Conservation (phyloP, 2,329 filamentous ascomycete genomes). For the Allantophomopsis cytisporea region DNA sequence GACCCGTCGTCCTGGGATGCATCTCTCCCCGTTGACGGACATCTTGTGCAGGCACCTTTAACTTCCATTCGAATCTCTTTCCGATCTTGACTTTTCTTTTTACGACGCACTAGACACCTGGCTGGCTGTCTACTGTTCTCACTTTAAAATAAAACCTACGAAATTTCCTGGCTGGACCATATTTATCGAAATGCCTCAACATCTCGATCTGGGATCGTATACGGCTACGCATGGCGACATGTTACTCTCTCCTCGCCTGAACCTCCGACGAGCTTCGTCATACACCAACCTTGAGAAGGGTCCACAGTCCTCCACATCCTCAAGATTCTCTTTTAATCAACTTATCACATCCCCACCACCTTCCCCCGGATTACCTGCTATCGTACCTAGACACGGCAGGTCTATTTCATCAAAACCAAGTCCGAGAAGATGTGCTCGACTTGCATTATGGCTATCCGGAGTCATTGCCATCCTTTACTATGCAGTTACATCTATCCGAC, state of each 20-base stretch:
- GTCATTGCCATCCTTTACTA: slow-evolving; percentile 38
- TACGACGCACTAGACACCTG: too few relatives aligned
- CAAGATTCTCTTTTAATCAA: slow-evolving; percentile 52
- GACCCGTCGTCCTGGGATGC: too few relatives aligned
- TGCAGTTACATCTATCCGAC: slow-evolving; percentile 19
- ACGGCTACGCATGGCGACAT: background rate
- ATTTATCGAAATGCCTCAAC: background rate
- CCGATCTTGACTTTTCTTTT: too few relatives aligned
- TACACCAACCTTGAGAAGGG: background rate
- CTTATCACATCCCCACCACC: slow-evolving; percentile 52
- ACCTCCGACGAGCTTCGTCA: background rate
- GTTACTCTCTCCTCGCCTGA: background rate
- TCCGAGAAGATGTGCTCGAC: slow-evolving; percentile 12
- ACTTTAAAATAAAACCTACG: too few relatives aligned
- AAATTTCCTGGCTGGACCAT: background rate
- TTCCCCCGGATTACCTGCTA: slow-evolving; percentile 56
- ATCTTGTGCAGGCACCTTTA: too few relatives aligned
- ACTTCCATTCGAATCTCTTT: too few relatives aligned
- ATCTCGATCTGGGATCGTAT: background rate
- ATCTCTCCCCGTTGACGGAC: too few relatives aligned
- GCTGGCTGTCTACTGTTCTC: too few relatives aligned
- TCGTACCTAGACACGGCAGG: slow-evolving; percentile 52
- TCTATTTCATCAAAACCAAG: slow-evolving; percentile 32
- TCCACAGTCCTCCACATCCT: slow-evolving; percentile 43
- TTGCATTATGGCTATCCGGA: slow-evolving; percentile 36